Base-by-base conservation (phyloP, 2,329 filamentous ascomycete species). In the Penicillium sclerotiorum region DNA sequence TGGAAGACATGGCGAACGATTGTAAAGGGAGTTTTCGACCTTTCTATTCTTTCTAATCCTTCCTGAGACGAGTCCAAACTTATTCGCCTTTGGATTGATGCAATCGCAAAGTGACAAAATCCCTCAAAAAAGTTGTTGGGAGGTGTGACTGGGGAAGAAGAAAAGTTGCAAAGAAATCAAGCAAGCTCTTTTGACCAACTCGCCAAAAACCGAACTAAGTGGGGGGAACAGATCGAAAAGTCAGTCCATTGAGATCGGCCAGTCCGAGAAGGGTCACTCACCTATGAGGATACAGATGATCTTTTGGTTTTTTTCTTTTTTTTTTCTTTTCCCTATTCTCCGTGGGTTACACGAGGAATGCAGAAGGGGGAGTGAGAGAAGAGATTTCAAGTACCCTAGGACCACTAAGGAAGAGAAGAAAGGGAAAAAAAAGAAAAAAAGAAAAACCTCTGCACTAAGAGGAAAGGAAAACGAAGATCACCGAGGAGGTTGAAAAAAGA, bases 1-100 rank as follows among this genome's bases (percentile, higher is more conserved):
- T 82, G 56, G 79, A 78, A 55, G 80, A 77, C 78, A 77, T 77
- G 40, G 15, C 22, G 37, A 44, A 30, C 28, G 8, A 43, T 28
- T 20, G 36, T 28, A 21, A 18, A 15, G 36, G n/a, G n/a, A n/a
- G n/a, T n/a, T n/a, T n/a, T n/a, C n/a, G n/a, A n/a, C n/a, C n/a
- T n/a, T n/a, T n/a, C n/a, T n/a, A n/a, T n/a, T n/a, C n/a, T n/a
- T n/a, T n/a, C n/a, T n/a, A n/a, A n/a, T n/a, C n/a, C n/a, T n/a
- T n/a, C n/a, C n/a, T n/a, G n/a, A n/a, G n/a, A n/a, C n/a, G n/a
- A n/a, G n/a, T n/a, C n/a, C n/a, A n/a, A n/a, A n/a, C n/a, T n/a
- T n/a, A n/a, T n/a, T n/a, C n/a, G n/a, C n/a, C n/a, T n/a, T n/a
- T n/a, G n/a, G n/a, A n/a, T n/a, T n/a, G n/a, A n/a, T n/a, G n/a